phyloP scores from a whole-genome alignment of 352 stramenopile species.

The Phytophthora boehmeriae region DNA sequence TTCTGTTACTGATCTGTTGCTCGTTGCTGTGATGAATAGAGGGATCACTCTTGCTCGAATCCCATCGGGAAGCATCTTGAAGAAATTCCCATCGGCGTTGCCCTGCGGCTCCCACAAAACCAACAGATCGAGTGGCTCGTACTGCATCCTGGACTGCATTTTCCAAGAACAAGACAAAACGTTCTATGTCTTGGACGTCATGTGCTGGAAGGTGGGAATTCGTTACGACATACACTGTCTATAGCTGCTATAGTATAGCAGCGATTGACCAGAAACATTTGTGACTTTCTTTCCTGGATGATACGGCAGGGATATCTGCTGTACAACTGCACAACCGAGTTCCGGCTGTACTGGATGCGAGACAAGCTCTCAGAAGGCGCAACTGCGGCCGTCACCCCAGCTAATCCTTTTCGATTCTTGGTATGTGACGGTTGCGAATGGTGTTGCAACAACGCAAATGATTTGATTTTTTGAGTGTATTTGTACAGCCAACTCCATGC shows the following conservation, averaged over 20 bases:
- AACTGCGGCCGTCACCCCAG: slow-evolving; percentile 43
- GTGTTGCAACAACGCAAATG: background rate
- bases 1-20: too few species aligned
- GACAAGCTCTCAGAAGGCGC: slow-evolving; percentile 89
- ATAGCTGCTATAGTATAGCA: too few species aligned
- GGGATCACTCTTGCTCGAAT: slow-evolving; percentile 81
- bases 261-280: too few species aligned
- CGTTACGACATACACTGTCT: too few species aligned
- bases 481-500: slow-evolving; percentile 73
- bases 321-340: slow-evolving; percentile 94
- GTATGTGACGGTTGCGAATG: slow-evolving; percentile 32
- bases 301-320: slow-evolving; percentile 74
- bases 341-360: slow-evolving; percentile 91
- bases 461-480: background rate
- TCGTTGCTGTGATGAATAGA: slow-evolving; percentile 35
- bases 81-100: slow-evolving; percentile 87
- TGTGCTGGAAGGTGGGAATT: slow-evolving; percentile 89
- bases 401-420: slow-evolving; percentile 82
- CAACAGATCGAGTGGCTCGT: slow-evolving; percentile 66
- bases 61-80: slow-evolving; percentile 78
- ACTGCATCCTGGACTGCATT: slow-evolving; percentile 93
- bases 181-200: slow-evolving; percentile 93
- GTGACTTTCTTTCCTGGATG: too few species aligned
- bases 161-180: slow-evolving; percentile 89
- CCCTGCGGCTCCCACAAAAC: slow-evolving; percentile 86